Base-by-base conservation (phyloP, 1,139 yeast species). In the Scheffersomyces titani region DNA sequence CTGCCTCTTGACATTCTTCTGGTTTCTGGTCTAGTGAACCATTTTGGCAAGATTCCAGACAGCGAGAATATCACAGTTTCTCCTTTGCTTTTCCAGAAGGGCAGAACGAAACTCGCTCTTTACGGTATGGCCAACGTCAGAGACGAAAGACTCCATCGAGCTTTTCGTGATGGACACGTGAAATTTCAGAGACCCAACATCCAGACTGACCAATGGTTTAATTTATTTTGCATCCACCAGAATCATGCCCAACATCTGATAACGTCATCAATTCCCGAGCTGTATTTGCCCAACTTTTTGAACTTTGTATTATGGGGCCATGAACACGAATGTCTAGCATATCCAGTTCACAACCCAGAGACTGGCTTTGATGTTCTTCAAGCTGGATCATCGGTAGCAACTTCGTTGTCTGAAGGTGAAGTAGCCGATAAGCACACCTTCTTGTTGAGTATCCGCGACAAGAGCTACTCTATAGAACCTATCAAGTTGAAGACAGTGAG, bases 231-330 rank as follows among this genome's bases (percentile, higher is more conserved):
- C 53, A 89, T 96, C n/a, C 99, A 94, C 72, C 99, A 94, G 71
- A 94, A 94, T 72, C 86, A 90, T 69, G 81, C 85, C 4, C 88
- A 92, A 6, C 94, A 94, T 67, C 85, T 96, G 2, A 85, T 87
- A 53, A 90, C 96, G 0, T 87, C 92, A 3, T 89, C 89, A 63
- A 75, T 94, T 11, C 98, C 98, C 1, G 98, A 94, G 63, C 82
- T 80, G 58, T 89, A 90, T 65, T 72, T 96, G 19, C 99, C 98
- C 0, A 78, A 81, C 19, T 93, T 93, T 68, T 68, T 94, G 54
- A 91, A 94, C 67, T 79, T 94, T 57, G 86, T 94, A 0, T 75
- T 92, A 2, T 94, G 99, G 99, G 99, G 99, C 9, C 99, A 94
- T 70, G 99, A 94, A 69, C 99, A 94, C 72, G 98, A 94, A 69